These are phyloP conservation scores for Tetradesmus lagerheimii DNA, from an alignment of 139 green algal genomes.

Conservation along the genomic window DNA sequence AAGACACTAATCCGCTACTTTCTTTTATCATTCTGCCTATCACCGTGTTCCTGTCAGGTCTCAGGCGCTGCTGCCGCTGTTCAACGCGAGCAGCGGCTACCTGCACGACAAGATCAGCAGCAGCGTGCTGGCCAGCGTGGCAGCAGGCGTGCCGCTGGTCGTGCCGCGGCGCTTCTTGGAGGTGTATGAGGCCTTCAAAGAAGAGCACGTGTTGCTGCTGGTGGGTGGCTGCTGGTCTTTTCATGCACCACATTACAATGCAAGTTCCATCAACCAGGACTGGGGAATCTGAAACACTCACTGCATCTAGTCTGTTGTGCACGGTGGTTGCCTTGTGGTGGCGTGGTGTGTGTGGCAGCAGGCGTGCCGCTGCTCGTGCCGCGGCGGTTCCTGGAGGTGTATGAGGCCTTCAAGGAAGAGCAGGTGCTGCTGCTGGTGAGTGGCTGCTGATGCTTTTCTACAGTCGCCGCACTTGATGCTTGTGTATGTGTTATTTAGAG, in stretches of 20 bases:
- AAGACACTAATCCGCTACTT: neutral
- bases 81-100: constrained; percentile 44
- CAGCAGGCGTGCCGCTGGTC: constrained; percentile 34
- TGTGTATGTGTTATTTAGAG: neutral
- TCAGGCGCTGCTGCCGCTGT: constrained; percentile 40
- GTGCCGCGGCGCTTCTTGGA: constrained; percentile 38
- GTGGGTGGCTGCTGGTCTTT: constrained; percentile 27
- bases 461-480: too few species aligned
- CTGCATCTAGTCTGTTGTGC: neutral
- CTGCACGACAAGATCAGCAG: constrained; percentile 51
- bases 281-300: too few species aligned
- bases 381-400: constrained; percentile 18
- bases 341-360: neutral
- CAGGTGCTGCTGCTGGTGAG: constrained; percentile 38
- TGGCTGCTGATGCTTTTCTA: neutral
- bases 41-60: constrained; percentile 7
- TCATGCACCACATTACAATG: too few species aligned
- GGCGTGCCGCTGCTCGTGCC: constrained; percentile 46
- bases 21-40: neutral
- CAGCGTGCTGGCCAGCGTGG: constrained; percentile 34
- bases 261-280: too few species aligned
- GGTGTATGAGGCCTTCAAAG: constrained; percentile 32
- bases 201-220: constrained; percentile 35
- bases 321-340: neutral
- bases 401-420: constrained; percentile 27